Evolutionary conservation across 768 basidiomycete genomes (phyloP), one percentile per base, ranked within the genome.

Genomic region (Podaxis mareebaensis): DNA sequence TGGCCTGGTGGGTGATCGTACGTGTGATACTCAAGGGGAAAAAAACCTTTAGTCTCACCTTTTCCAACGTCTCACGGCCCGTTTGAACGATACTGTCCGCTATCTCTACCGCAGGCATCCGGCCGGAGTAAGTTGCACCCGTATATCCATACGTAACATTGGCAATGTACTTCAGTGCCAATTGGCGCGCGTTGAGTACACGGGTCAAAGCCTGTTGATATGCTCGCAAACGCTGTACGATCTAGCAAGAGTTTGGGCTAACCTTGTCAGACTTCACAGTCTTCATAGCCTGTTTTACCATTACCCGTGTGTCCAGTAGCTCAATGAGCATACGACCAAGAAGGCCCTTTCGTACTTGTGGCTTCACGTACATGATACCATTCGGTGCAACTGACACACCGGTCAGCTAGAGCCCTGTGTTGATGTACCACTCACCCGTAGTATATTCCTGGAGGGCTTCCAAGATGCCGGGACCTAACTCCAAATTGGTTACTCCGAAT

Each of bases 221-320:
- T 24, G 60, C 59, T 59, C 40, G 54, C 17, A 20, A 20, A 44
- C 4, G n/a, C 48, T n/a, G 53, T 53, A 17, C 44, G 36, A 54
- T 11, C 49, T 36, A 7, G 38, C 26, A 40, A 64, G 54, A 51
- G 48, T 46, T 53, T 44, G 60, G n/a, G 55, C 69, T 58, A 55
- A 91, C 95, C 78, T 93, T 94, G 72, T 97, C 89, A 46, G 79
- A 76, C 54, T 85, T 85, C 7, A 83, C 83, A 24, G 81, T 78
- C 73, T 98, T 98, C 95, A 97, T 95, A 3, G 93, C 94, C 66
- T 94, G 90, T 72, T 98, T 99, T 26, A 99, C 91, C 97, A 99
- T 99, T 4, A 98, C 93, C 59, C 97, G 83, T 17, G 96, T 98
- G 58, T 98, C 93, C 66, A 99, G 78, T 2, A 99, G 78, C 74